Percentiles rank a stretch among this genome's conserved stretches.
phyloP scores from a whole-genome alignment of 177 flowering plant genomes.

The Vitis hybrid region DNA sequence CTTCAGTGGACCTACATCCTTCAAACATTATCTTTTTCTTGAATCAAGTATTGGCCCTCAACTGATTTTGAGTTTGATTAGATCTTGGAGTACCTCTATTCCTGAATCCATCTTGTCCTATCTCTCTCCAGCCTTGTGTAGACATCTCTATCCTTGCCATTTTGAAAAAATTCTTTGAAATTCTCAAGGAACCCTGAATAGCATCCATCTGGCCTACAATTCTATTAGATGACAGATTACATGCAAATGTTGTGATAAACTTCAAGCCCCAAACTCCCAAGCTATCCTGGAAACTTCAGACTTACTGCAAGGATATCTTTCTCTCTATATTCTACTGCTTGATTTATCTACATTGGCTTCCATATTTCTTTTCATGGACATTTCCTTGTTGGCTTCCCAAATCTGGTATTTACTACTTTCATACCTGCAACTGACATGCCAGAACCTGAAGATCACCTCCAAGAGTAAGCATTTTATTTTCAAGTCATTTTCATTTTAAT shows the following conservation, averaged over 20 bases:
- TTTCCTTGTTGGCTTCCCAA: neutral
- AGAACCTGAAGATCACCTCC: constrained; percentile 18
- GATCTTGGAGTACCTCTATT: neutral
- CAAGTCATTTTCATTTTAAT: constrained; percentile 40
- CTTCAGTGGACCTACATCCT: neutral
- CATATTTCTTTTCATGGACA: neutral
- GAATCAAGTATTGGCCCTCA: too few species aligned
- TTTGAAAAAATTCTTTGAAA: neutral
- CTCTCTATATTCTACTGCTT: neutral
- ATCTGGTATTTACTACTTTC: neutral
- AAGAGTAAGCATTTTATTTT: constrained; percentile 43
- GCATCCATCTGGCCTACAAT: too few species aligned
- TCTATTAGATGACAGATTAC: too few species aligned
- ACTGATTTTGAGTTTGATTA: neutral
- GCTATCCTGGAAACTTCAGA: neutral
- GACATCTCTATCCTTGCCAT: constrained; percentile 3
- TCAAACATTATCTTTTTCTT: too few species aligned
- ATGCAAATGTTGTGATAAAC: too few species aligned
- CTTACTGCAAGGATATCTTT: neutral
- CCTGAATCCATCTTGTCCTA: neutral
- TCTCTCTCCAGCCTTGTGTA: neutral
- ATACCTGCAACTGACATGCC: constrained; percentile 10
- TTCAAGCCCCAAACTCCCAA: too few species aligned
- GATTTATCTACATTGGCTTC: neutral
- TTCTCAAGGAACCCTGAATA: too few species aligned